Evolutionary conservation across 805 yeast species (phyloP), one percentile per base, ranked within the genome.

Genomic region (Grigorovia yakushimaensis): DNA sequence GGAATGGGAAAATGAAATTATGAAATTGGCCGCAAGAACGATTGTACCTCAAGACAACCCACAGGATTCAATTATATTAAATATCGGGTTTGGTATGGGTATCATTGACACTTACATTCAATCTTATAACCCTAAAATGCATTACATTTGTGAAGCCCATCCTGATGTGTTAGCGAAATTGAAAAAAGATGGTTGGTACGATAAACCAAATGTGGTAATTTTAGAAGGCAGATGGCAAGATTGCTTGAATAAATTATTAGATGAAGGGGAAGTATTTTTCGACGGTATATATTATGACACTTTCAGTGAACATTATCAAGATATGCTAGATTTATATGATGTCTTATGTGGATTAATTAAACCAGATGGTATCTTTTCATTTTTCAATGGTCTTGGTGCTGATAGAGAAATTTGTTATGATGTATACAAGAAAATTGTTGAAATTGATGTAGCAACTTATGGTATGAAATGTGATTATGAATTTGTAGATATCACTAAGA

Each of bases 41-140:
- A 61, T 91, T n/a, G 81, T 82, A 60, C 70, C 77, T 1, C 69
- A 77, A 0, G n/a, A 30, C 17, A 45, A 54, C 9, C 51, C 61
- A 19, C 57, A 57, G 8, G 70, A 67, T 19, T 64, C 72, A 19
- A 74, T 70, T 38, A 79, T 91, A 2, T 69, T 91, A 36, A 89
- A 89, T 58, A 85, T 89, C 38, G 98, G 98, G 0, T 89, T 91
- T 62, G 98, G 98, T 2, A 87, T 89, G 96, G 98, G 98, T 2
- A 91, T 89, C 46, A 88, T 89, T 46, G 98, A 89, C 62, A 68
- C 78, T 1, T 78, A 82, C 74, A 84, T 89, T 50, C 84, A 84
- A 59, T 65, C 65, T 2, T 62, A 61, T 13, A 45, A 47, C n/a
- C 60, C 60, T n/a, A 55, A 51, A 17, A 67, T 65, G 41, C 98